These are phyloP conservation scores for Aspergillus quadricinctus DNA, from an alignment of 2,329 filamentous ascomycete genomes.

Conservation along the genomic window DNA sequence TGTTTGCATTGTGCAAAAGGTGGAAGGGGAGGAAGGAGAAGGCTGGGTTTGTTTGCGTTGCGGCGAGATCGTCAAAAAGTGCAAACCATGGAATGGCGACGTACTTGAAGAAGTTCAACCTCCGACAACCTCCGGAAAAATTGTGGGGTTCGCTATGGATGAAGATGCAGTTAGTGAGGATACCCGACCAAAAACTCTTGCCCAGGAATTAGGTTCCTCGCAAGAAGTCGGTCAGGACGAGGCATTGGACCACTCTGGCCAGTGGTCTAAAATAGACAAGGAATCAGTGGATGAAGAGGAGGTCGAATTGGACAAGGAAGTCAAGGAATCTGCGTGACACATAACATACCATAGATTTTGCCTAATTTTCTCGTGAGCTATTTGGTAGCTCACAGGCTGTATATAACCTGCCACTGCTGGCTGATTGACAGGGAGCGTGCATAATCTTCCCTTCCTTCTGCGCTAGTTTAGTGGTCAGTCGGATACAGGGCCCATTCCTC, in stretches of 20 bases:
- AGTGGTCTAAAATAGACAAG: conserved; percentile 35
- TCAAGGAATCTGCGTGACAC: neutral
- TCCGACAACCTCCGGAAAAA: conserved; percentile 34
- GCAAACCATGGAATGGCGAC: conserved; percentile 87
- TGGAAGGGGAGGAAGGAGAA: conserved; percentile 90
- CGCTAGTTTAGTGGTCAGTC: neutral
- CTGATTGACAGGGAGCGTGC: neutral
- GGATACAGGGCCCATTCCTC: neutral
- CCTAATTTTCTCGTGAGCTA: neutral
- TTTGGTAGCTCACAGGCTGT: neutral
- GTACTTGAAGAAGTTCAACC: conserved; percentile 54
- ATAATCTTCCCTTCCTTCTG: neutral
- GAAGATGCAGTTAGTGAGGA: conserved; percentile 16
- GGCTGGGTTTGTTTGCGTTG: conserved; percentile 91
- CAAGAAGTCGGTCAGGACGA: conserved; percentile 30
- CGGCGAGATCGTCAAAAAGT: conserved; percentile 76
- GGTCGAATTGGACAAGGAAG: conserved; percentile 1
- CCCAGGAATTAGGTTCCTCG: conserved; percentile 18
- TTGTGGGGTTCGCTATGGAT: conserved; percentile 40
- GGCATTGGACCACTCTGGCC: conserved; percentile 31
- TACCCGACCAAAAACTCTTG: neutral
- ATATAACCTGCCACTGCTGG: neutral
- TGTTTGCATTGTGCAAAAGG: conserved; percentile 82
- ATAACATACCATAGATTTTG: neutral
- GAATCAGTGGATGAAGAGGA: conserved; percentile 20